Percentiles rank a stretch among this genome's conserved stretches.
phyloP scores from a whole-genome alignment of 1,284 basidiomycete genomes.

The Blastosporella zonata region DNA sequence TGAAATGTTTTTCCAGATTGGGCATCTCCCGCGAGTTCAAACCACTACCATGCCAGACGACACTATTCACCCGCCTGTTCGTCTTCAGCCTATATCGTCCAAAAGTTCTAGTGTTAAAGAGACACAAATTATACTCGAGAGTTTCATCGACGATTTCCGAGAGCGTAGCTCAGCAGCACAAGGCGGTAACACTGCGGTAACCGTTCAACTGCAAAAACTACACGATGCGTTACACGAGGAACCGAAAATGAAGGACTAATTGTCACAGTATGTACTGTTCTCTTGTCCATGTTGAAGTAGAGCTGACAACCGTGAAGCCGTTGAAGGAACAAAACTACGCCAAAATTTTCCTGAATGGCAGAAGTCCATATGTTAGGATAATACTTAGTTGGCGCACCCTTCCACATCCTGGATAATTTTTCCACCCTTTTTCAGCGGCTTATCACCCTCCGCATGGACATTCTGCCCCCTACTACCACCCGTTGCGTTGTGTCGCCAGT shows the following conservation, averaged over 20 bases:
- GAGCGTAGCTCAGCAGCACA: conserved; percentile 41
- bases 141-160: conserved; percentile 46
- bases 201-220: conserved; percentile 54
- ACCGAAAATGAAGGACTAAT: conserved; percentile 27
- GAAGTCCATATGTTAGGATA: no score
- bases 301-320: not conserved
- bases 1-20: not conserved
- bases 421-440: no score
- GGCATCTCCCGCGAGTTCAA: not conserved
- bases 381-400: no score
- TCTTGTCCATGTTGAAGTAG: not conserved
- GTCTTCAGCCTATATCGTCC: conserved; percentile 37
- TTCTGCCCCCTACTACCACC: no score
- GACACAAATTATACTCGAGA: conserved; percentile 37
- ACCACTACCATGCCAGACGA: conserved; percentile 39
- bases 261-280: not conserved
- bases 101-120: conserved; percentile 36
- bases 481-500: not conserved
- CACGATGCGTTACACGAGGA: conserved; percentile 47
- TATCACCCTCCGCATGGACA: no score
- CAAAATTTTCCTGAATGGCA: no score
- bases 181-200: conserved; percentile 48
- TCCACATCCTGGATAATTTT: no score
- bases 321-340: no score
- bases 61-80: conserved; percentile 44